These are phyloP conservation scores for Exobasidium cylindrosporum DNA, from an alignment of 1,284 basidiomycete genomes.

Conservation along the genomic window DNA sequence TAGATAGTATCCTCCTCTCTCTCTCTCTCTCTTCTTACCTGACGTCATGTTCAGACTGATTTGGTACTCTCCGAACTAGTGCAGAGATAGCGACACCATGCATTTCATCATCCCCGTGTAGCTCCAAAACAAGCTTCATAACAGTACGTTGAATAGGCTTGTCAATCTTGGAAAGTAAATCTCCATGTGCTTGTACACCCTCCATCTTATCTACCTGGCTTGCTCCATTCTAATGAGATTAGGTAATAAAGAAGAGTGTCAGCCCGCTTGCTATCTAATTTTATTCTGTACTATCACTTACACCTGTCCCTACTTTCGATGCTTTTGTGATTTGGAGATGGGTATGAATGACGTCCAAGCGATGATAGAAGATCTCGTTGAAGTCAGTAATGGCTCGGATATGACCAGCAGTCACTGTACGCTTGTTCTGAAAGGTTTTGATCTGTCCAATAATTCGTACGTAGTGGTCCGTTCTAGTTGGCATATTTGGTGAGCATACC, in stretches of 20 bases:
- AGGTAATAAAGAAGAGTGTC: too few relatives aligned
- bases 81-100: constrained; percentile 6
- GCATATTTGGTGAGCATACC: background rate
- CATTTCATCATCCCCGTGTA: constrained; percentile 5
- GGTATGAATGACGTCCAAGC: constrained; percentile 62
- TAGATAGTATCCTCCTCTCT: too few relatives aligned
- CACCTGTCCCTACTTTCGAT: background rate
- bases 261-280: too few relatives aligned
- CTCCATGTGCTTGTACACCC: background rate
- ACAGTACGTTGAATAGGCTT: constrained; percentile 13
- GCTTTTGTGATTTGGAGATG: constrained; percentile 41
- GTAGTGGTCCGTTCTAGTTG: constrained; percentile 67
- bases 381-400: constrained; percentile 63
- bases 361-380: constrained; percentile 81
- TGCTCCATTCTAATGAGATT: background rate
- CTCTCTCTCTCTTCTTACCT: constrained; percentile 9
- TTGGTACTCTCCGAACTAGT: background rate
- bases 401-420: constrained; percentile 64
- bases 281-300: background rate
- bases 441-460: constrained; percentile 85
- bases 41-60: background rate
- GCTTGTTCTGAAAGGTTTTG: constrained; percentile 79
- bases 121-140: background rate
- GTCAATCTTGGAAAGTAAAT: background rate
- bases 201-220: background rate